Conservation (phyloP, 208 protist genomes). For the Willaertia magna region DNA sequence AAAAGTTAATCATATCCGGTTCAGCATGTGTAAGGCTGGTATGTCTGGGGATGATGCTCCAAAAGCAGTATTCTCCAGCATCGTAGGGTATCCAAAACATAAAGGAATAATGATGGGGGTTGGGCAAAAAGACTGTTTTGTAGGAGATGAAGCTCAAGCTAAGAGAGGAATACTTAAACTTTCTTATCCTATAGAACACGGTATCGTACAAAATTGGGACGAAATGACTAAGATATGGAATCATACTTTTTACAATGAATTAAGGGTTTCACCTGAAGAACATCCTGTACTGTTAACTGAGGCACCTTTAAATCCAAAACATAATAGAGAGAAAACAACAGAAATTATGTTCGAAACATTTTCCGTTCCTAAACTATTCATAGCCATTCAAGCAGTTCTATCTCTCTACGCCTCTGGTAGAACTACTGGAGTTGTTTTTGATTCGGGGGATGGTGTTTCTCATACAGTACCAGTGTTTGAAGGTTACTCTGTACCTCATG, state of each 20-base stretch:
- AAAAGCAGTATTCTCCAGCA: constrained; percentile 80
- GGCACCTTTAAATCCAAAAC: constrained; percentile 75
- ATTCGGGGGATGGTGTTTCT: constrained; percentile 95
- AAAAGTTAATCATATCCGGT: too few species aligned
- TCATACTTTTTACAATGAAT: constrained; percentile 64
- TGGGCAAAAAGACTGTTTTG: constrained; percentile 63
- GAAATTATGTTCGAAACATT: constrained; percentile 91
- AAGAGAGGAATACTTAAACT: constrained; percentile 68
- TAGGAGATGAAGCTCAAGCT: constrained; percentile 70
- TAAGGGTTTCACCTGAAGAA: constrained; percentile 31
- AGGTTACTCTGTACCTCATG: constrained; percentile 67
- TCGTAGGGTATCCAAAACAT: constrained; percentile 73
- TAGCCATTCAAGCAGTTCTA: constrained; percentile 77
- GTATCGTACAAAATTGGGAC: constrained; percentile 88
- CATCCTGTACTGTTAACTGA: constrained; percentile 79
- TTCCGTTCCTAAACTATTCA: constrained; percentile 69
- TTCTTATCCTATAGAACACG: constrained; percentile 86
- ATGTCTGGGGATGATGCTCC: too few species aligned
- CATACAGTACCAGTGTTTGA: constrained; percentile 94
- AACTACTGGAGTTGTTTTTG: constrained; percentile 91
- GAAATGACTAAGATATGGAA: constrained; percentile 90
- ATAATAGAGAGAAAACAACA: constrained; percentile 75
- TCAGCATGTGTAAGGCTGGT: too few species aligned
- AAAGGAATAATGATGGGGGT: not conserved
- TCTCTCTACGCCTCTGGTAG: constrained; percentile 92